Evolutionary conservation across 345 rosid genomes (phyloP), one percentile per base, ranked within the genome.

Genomic region (Salix koriyanagi): DNA sequence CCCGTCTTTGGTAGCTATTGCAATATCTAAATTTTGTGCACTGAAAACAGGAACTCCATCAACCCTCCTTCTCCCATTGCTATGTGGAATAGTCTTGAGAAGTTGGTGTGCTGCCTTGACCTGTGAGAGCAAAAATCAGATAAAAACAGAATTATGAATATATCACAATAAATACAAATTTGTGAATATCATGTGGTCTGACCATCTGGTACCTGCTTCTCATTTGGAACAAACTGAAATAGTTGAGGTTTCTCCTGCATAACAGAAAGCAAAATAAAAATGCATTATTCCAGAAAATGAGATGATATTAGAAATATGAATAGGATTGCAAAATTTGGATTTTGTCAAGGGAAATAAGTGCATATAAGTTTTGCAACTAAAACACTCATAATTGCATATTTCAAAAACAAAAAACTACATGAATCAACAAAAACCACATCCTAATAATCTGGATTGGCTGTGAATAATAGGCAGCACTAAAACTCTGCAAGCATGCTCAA

Each of bases 211-310:
- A 96, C 98, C 93, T 96, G 98, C 76, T 89, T 90, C 85, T 96
- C 94, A 78, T 96, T 96, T 75, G 97, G 97, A 88, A 92, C 94
- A 86, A 96, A 96, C 84, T 93, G 96, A 86, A 93, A 96, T 39
- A 90, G 79, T 79, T 90, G 92, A 69, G 98, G 98, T 75, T 91
- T 91, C 84, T 92, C 97, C 99, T 96, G 92, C 77, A 84, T 44
- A 66, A 58, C 32, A 76, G 6, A 80, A 34, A 36, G 74, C 12
- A 56, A 62, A 67, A 58, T 58, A n/a, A 18, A 69, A 41, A 16
- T 44, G 64, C 15, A 21, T 67, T 10, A 50, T 36, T 9, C 58
- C 69, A 69, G 39, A 28, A 4, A 58, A 46, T 50, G 15, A 21
- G 65, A 52, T 11, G 12, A 54, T 13, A 13, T 44, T 12, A 16